Conservation (phyloP, 805 yeast genomes). For the Kregervanrija pseudodelftensis region DNA sequence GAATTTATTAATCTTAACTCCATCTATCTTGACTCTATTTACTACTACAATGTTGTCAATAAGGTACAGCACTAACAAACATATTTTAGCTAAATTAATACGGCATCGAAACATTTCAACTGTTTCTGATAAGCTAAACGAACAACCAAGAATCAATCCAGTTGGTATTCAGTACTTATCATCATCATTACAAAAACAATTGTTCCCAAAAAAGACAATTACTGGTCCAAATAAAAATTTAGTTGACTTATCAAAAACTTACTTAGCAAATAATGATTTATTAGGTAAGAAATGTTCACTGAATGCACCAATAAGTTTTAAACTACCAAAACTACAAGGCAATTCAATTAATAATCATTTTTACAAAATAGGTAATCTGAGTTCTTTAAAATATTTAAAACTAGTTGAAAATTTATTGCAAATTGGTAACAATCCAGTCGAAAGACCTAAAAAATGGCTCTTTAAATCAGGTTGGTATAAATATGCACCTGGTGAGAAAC, state of each 20-base stretch:
- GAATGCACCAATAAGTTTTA: slow-evolving; percentile 49
- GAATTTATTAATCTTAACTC: no score
- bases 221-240: slow-evolving; percentile 20
- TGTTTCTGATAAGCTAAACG: slow-evolving; percentile 6
- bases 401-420: slow-evolving; percentile 40
- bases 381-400: slow-evolving; percentile 52
- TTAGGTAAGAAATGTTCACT: slow-evolving; percentile 67
- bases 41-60: no score
- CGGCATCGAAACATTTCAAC: no score
- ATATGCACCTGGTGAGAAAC: slow-evolving; percentile 49
- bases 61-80: no score
- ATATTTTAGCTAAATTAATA: no score
- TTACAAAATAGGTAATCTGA: slow-evolving; percentile 52
- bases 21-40: no score
- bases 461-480: slow-evolving; percentile 74
- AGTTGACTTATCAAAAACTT: slow-evolving; percentile 49
- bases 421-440: slow-evolving; percentile 28
- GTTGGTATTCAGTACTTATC: slow-evolving; percentile 80
- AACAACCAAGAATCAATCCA: slow-evolving; percentile 56
- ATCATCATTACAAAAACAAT: slow-evolving; percentile 42
- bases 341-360: slow-evolving; percentile 77
- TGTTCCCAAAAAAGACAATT: slow-evolving; percentile 45
- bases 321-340: slow-evolving; percentile 73
- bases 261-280: slow-evolving; percentile 56
- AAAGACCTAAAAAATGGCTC: slow-evolving; percentile 45